Evolutionary conservation across 83 land plant species (phyloP).

Genomic region (Diphasiastrum complanatum): DNA sequence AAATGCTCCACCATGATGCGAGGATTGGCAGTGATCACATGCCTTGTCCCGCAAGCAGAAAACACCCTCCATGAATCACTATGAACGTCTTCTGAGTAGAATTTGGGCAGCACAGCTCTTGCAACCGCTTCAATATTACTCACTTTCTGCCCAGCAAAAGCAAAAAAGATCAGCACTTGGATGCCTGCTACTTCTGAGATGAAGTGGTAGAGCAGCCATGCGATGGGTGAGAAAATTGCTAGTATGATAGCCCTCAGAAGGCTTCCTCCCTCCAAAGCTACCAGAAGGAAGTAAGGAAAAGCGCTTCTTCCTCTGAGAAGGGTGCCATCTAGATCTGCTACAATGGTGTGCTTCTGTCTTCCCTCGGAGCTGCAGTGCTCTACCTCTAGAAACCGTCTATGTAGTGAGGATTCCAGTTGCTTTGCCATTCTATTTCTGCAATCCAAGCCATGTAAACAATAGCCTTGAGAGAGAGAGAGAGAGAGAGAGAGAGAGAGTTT

Average conservation of each 20-base stretch:
- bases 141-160: conserved; percentile 27
- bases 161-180: conserved; percentile 24
- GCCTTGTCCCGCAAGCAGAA: conserved; percentile 22
- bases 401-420: too few relatives aligned
- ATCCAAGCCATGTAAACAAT: too few relatives aligned
- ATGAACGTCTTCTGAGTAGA: conserved; percentile 36
- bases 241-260: conserved; percentile 19
- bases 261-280: conserved; percentile 35
- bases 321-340: conserved; percentile 35
- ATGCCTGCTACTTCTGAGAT: conserved; percentile 30
- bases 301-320: conserved; percentile 27
- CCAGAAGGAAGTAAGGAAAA: conserved; percentile 41
- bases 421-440: too few relatives aligned
- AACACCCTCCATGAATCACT: conserved; percentile 26
- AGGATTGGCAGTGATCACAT: conserved; percentile 38
- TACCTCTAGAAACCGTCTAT: conserved; percentile 6
- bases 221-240: conserved; percentile 17
- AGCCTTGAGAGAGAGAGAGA: too few relatives aligned
- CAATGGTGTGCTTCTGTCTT: conserved; percentile 24
- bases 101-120: conserved; percentile 40
- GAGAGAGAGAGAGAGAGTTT: too few relatives aligned
- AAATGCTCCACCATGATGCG: conserved; percentile 26
- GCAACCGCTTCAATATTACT: conserved; percentile 27
- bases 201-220: conserved; percentile 27
- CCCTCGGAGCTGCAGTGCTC: conserved; percentile 7